phyloP scores from a whole-genome alignment of 768 basidiomycete genomes.

The Termitomyces sp. region DNA sequence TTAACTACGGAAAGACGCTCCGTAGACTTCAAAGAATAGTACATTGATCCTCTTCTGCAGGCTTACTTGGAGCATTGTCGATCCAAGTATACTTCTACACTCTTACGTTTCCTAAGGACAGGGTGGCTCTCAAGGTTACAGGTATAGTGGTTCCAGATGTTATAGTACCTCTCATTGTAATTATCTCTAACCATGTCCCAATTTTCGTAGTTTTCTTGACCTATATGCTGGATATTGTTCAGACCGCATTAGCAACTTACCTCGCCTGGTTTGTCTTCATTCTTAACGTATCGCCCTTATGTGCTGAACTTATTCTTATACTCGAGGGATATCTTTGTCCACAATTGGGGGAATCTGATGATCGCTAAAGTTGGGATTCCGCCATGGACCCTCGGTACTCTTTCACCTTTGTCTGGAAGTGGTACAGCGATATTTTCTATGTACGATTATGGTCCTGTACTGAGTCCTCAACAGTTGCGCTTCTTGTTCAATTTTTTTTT shows the following conservation, averaged over 20 bases:
- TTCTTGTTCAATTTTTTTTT: neutral
- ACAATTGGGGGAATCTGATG: neutral
- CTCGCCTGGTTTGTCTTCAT: neutral
- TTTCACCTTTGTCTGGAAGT: neutral
- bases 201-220: neutral
- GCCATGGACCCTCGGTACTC: neutral
- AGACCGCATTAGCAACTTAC: neutral
- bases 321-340: neutral
- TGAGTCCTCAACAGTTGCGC: neutral
- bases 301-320: neutral
- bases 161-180: conserved; percentile 4
- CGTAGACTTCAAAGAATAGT: neutral
- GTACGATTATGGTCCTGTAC: neutral
- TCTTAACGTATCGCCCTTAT: too few species aligned
- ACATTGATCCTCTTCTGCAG: neutral
- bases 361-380: neutral
- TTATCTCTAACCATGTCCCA: neutral
- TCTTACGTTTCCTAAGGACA: neutral
- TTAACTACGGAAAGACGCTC: neutral
- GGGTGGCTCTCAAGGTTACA: neutral
- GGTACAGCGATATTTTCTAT: neutral
- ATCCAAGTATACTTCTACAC: conserved; percentile 1
- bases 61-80: neutral
- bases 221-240: neutral
- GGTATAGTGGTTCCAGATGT: neutral